Conservation (phyloP, 306 rosid genomes). For the Glycyrrhiza uralensis region DNA sequence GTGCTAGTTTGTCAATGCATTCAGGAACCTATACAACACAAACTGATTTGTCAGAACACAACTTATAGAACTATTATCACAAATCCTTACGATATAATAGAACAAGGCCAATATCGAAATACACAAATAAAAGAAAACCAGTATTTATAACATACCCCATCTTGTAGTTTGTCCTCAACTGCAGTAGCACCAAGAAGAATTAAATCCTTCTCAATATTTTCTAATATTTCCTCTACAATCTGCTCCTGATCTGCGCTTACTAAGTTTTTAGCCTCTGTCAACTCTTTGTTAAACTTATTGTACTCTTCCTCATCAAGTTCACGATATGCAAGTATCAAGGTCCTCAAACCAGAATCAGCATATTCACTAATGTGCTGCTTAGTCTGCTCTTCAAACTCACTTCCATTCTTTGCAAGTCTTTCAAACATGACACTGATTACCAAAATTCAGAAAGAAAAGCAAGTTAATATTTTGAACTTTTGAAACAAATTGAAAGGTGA, state of each 20-base stretch:
- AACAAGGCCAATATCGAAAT: background rate
- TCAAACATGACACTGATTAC: constrained; percentile 89
- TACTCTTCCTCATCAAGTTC: constrained; percentile 73
- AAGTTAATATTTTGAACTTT: constrained; percentile 10
- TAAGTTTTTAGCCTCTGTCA: constrained; percentile 71
- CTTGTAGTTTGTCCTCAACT: constrained; percentile 97
- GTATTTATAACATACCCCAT: constrained; percentile 61
- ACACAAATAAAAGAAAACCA: background rate
- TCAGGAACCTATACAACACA: constrained; percentile 77
- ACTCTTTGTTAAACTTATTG: constrained; percentile 48
- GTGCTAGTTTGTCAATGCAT: constrained; percentile 98
- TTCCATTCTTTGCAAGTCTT: constrained; percentile 73
- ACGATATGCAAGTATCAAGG: constrained; percentile 83
- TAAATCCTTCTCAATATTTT: constrained; percentile 76
- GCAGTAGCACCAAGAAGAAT: constrained; percentile 99
- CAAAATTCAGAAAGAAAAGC: constrained; percentile 14
- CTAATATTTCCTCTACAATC: constrained; percentile 58
- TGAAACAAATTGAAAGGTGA: background rate
- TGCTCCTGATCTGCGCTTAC: constrained; percentile 80
- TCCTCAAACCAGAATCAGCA: constrained; percentile 98
- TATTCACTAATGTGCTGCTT: constrained; percentile 68
- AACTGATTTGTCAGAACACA: constrained; percentile 23
- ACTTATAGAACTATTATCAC: background rate
- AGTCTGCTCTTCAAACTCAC: constrained; percentile 77
- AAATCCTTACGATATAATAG: background rate